Conservation (phyloP, 2,329 filamentous ascomycete species). For the Monosporascus sp. region DNA sequence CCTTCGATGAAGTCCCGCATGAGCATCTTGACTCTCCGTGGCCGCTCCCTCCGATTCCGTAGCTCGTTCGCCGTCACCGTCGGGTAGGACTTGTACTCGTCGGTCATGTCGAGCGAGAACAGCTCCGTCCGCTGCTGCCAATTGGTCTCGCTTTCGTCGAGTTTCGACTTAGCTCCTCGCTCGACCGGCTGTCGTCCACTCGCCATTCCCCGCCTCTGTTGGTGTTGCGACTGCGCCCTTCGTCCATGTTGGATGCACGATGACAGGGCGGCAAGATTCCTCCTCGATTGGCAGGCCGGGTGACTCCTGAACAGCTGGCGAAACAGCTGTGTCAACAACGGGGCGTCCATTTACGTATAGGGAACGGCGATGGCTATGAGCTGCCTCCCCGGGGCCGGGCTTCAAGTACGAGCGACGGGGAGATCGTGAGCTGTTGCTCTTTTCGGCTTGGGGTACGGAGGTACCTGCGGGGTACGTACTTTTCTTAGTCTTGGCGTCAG, state of each 20-base stretch:
- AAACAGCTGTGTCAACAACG: conserved; percentile 71
- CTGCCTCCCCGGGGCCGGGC: no score
- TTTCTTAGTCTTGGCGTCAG: not conserved
- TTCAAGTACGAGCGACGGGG: conserved; percentile 6
- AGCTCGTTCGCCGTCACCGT: conserved; percentile 80
- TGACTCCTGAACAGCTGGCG: conserved; percentile 73
- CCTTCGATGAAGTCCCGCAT: conserved; percentile 97
- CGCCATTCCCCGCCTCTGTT: conserved; percentile 27
- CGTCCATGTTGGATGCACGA: conserved; percentile 35
- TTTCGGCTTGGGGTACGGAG: conserved; percentile 7
- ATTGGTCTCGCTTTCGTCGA: conserved; percentile 52
- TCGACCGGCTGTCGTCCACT: conserved; percentile 7
- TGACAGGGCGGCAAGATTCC: conserved; percentile 34
- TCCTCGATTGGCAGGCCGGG: conserved; percentile 55
- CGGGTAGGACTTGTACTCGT: conserved; percentile 78
- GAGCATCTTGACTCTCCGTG: conserved; percentile 89
- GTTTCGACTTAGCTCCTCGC: conserved; percentile 20
- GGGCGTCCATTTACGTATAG: conserved; percentile 66
- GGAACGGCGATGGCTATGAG: no score
- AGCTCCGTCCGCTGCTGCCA: conserved; percentile 83
- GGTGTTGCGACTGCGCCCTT: conserved; percentile 29
- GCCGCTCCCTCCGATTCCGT: conserved; percentile 66
- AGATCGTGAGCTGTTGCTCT: conserved; percentile 9
- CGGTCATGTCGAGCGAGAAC: conserved; percentile 68
- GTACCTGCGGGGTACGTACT: not conserved